A percentile compares a stretch with the other conserved stretches of the same genome.
phyloP scores from a whole-genome alignment of 2,329 filamentous ascomycete species.

The Dactylonectria estremocensis region DNA sequence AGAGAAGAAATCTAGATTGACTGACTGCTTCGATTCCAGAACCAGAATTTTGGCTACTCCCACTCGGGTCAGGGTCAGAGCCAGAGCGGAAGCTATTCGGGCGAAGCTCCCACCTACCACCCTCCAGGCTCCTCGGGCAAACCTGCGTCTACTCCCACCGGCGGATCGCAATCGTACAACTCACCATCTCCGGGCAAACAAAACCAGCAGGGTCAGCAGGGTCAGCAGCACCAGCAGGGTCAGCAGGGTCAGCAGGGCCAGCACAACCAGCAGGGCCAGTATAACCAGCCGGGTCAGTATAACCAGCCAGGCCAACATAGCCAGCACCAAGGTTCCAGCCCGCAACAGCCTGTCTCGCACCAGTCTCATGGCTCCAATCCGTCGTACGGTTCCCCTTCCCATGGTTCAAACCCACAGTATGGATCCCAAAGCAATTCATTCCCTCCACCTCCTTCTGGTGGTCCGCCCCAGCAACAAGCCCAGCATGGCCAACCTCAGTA shows the following conservation, averaged over 20 bases:
- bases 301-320: constrained; percentile 36
- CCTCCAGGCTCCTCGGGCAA: constrained; percentile 51
- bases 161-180: constrained; percentile 48
- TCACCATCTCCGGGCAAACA: constrained; percentile 49
- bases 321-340: constrained; percentile 21
- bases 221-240: constrained; percentile 23
- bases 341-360: constrained; percentile 31
- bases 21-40: constrained; percentile 51
- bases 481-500: constrained; percentile 37
- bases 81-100: constrained; percentile 68
- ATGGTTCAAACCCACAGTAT: constrained; percentile 34
- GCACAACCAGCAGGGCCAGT: constrained; percentile 18
- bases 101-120: constrained; percentile 69
- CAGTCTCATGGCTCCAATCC: constrained; percentile 42
- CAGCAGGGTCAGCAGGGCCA: constrained; percentile 16
- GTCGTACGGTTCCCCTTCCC: constrained; percentile 40
- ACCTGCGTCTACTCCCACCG: constrained; percentile 45
- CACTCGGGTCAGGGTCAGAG: constrained; percentile 66
- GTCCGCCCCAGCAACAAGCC: constrained; percentile 38
- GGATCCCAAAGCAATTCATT: constrained; percentile 43
- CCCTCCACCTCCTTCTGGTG: constrained; percentile 44
- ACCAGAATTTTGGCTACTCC: constrained; percentile 76
- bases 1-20: constrained; percentile 8
- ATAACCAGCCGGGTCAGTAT: constrained; percentile 47
- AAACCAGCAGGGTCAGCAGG: constrained; percentile 47